Conservation (phyloP, 2,329 filamentous ascomycete genomes). For the Curvularia verruculosa region DNA sequence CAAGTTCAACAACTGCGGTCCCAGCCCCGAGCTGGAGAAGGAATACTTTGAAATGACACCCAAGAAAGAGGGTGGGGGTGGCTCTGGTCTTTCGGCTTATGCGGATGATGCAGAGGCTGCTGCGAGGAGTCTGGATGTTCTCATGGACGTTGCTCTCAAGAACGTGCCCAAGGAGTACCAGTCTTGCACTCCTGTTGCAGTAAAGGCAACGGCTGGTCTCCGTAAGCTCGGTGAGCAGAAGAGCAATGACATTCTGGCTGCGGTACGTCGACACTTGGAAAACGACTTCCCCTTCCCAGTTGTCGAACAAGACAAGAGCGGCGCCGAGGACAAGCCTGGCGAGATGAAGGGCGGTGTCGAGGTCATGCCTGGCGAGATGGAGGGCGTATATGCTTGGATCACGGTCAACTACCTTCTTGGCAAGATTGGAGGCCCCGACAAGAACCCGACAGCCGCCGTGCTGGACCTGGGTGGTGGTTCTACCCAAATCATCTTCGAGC, state of each 20-base stretch:
- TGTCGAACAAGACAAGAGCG: constrained; percentile 68
- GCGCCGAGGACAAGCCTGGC: constrained; percentile 96
- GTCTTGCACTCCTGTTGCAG: constrained; percentile 91
- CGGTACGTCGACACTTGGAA: constrained; percentile 84
- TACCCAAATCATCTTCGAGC: constrained; percentile 98
- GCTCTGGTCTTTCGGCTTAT: constrained; percentile 84
- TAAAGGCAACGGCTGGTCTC: constrained; percentile 95
- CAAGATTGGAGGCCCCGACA: constrained; percentile 92
- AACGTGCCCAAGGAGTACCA: constrained; percentile 87
- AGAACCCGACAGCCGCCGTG: constrained; percentile 87
- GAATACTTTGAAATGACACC: constrained; percentile 95
- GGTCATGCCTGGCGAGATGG: constrained; percentile 97
- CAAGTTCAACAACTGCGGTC: constrained; percentile 97
- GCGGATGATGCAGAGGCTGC: constrained; percentile 84
- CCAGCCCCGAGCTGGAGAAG: constrained; percentile 90
- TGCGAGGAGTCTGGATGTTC: constrained; percentile 83
- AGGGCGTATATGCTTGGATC: constrained; percentile 99
- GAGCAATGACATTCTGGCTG: constrained; percentile 81
- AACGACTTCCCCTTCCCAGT: constrained; percentile 93
- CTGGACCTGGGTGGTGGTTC: constrained; percentile 97
- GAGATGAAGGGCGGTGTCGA: constrained; percentile 94
- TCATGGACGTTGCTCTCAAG: constrained; percentile 85
- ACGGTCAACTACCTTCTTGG: constrained; percentile 98
- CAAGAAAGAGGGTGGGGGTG: constrained; percentile 78
- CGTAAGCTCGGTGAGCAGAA: constrained; percentile 82